Base-by-base conservation (phyloP, 2,329 filamentous ascomycete genomes). In the Magnaporthiopsis rhizophila region DNA sequence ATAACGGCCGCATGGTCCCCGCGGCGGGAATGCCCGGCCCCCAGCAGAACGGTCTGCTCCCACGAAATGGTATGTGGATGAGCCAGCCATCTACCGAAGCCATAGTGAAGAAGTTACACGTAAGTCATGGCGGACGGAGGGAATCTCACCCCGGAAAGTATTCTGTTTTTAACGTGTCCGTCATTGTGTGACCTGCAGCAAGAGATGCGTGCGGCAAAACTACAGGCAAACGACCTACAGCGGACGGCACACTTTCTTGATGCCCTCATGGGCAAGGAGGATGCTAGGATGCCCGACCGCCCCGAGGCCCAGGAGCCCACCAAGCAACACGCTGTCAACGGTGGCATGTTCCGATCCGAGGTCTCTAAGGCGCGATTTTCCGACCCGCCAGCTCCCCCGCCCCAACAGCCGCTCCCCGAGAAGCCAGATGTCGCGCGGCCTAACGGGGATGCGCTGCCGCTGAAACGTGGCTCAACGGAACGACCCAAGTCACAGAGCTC, bases 51-150 rank as follows among this genome's bases (percentile, higher is more conserved):
- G 82, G 77, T 18, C 80, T 92, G 72, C 83, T 85, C 64, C 89
- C 92, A 68, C 90, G 91, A 69, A 84, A 92, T 63, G 91, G 92
- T 53, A 92, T 92, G 70, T 96, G 92, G 87, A 81, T 96, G 64
- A 91, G 91, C 8, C 92, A 93, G 0, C 88, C 97, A 68, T 96
- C 92, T 8, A 95, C 96, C 58, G 95, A 99, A 74, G 91, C 96
- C 70, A 93, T 99, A 65, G 89, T 97, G 56, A 97, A 97, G 74
- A 88, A 87, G 72, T 80, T 95, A 63, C 89, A 90, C 73, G 90
- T 93, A 81, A 80, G 87, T 84, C 4, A 21, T 45, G 18, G 6
- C 6, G 13, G n/a, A n/a, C 1, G 15, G 12, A 18, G 7, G 6
- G 30, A 26, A 24, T 34, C 28, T 62, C 62, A n/a, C 72, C 71